Percentiles rank a stretch among this genome's conserved stretches.
phyloP scores from a whole-genome alignment of 2,329 filamentous ascomycete species.

The Botryosphaeria dothidea region DNA sequence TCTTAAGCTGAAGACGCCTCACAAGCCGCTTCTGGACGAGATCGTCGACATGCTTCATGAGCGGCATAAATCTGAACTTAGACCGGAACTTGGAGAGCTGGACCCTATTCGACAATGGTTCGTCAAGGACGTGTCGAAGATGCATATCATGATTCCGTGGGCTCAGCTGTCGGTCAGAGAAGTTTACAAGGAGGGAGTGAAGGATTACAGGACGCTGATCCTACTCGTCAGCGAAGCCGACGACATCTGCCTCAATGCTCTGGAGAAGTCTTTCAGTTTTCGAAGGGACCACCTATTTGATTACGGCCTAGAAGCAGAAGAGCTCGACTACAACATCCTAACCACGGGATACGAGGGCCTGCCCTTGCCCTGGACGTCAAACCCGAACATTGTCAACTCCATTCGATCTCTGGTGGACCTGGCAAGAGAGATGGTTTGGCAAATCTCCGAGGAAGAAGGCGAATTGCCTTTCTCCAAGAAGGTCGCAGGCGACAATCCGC shows the following conservation, averaged over 20 bases:
- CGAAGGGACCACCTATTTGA: slow-evolving; percentile 66
- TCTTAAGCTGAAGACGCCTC: slow-evolving; percentile 68
- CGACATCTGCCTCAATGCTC: slow-evolving; percentile 67
- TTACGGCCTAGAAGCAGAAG: slow-evolving; percentile 73
- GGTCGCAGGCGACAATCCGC: slow-evolving; percentile 46
- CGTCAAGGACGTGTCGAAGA: slow-evolving; percentile 61
- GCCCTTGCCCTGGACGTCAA: slow-evolving; percentile 84
- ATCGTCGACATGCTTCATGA: slow-evolving; percentile 76
- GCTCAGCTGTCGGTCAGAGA: slow-evolving; percentile 75
- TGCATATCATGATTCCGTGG: slow-evolving; percentile 78
- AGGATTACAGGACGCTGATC: slow-evolving; percentile 54
- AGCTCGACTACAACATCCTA: slow-evolving; percentile 52
- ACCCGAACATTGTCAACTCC: slow-evolving; percentile 46
- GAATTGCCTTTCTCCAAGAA: slow-evolving; percentile 40
- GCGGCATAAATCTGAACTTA: slow-evolving; percentile 69
- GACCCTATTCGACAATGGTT: slow-evolving; percentile 88
- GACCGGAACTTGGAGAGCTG: slow-evolving; percentile 66
- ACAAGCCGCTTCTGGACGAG: slow-evolving; percentile 71
- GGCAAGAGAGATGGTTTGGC: slow-evolving; percentile 42
- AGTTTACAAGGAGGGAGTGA: slow-evolving; percentile 62
- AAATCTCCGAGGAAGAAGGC: slow-evolving; percentile 39
- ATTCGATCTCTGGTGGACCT: slow-evolving; percentile 41
- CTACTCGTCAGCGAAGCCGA: slow-evolving; percentile 65
- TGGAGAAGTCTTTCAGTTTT: slow-evolving; percentile 68
- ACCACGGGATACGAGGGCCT: slow-evolving; percentile 65